Base-by-base conservation (phyloP, 2,329 filamentous ascomycete species). In the Epicoccum nigrum region DNA sequence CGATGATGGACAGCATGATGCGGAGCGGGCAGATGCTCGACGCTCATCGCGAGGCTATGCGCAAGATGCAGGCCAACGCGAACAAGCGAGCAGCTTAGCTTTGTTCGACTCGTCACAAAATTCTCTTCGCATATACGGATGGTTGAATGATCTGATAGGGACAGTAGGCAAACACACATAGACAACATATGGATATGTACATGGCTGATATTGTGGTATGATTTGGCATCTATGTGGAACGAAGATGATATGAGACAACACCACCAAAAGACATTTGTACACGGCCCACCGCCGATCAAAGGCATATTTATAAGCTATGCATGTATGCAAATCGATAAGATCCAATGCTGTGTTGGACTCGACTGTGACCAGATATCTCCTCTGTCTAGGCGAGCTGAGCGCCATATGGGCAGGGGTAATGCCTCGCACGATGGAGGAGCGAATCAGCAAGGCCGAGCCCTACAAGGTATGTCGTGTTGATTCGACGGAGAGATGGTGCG, bases 1-100 rank as follows among this genome's bases (percentile, higher is more conserved):
- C 82, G 41, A 80, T 81, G 30, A 86, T 91, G 63, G 88, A 91
- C 58, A 84, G 87, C 70, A 81, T 84, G 58, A 94, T 95, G 88
- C 81, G 90, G 45, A 85, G 83, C 13, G 86, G 87, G 0, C 84
- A 88, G 57, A 83, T 96, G 77, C 78, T 89, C 43, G 87, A 89
- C 37, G 81, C 86, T 17, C 92, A 97, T 70, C 82, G 88, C 16
- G 87, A 92, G 57, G 89, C 88, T 1, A 82, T 97, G 83, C 81
- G 88, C 56, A 86, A 81, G 70, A 88, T 97, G 86, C 92, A 96
- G 69, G 79, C 80, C 12, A 73, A 76, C 40, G 83, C 81, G 0
- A 83, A 82, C 55, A 71, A 67, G 34, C 59, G 62, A 27, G 49
- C 39, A 11, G 49, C 66, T 53, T 67, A 55, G 45, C n/a, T 35